Evolutionary conservation across 1,284 basidiomycete species (phyloP).

Genomic region (Xerocomus cyaneibrunnescens): DNA sequence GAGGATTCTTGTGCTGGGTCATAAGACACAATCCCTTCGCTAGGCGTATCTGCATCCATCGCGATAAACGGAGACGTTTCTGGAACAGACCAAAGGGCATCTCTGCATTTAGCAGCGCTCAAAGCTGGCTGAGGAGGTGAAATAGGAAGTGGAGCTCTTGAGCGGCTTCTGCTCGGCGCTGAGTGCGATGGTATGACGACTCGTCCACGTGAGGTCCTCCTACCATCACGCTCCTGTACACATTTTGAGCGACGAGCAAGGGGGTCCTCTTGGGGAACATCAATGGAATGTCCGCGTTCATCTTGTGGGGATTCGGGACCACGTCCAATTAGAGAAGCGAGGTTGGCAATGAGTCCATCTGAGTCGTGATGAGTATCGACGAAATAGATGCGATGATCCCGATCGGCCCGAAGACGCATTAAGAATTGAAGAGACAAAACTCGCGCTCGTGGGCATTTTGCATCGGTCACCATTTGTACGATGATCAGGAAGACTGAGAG

Average conservation of each 20-base stretch:
- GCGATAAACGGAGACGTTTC: conserved; percentile 72
- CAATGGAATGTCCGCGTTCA: conserved; percentile 25
- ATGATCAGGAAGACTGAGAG: conserved; percentile 52
- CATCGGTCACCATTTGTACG: conserved; percentile 43
- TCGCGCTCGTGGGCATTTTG: conserved; percentile 62
- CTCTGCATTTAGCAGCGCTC: conserved; percentile 39
- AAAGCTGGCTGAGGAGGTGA: conserved; percentile 31
- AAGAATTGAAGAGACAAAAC: conserved; percentile 84
- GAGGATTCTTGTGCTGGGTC: conserved; percentile 54
- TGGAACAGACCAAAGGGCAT: conserved; percentile 74
- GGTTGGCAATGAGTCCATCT: conserved; percentile 50
- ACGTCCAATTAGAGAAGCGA: conserved; percentile 58
- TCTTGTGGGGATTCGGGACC: conserved; percentile 32
- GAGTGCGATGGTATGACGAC: conserved; percentile 47
- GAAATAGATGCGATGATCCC: conserved; percentile 87
- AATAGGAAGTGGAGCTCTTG: conserved; percentile 47
- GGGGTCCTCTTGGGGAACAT: conserved; percentile 35
- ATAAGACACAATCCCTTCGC: conserved; percentile 75
- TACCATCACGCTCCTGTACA: conserved; percentile 53
- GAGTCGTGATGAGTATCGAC: conserved; percentile 49
- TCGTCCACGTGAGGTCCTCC: conserved; percentile 59
- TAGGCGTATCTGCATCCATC: conserved; percentile 63
- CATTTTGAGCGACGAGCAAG: conserved; percentile 51
- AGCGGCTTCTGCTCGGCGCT: conserved; percentile 67
- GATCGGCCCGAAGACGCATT: conserved; percentile 87